Conservation (phyloP, 2,329 filamentous ascomycete species). For the Ceratocystis harringtonii region DNA sequence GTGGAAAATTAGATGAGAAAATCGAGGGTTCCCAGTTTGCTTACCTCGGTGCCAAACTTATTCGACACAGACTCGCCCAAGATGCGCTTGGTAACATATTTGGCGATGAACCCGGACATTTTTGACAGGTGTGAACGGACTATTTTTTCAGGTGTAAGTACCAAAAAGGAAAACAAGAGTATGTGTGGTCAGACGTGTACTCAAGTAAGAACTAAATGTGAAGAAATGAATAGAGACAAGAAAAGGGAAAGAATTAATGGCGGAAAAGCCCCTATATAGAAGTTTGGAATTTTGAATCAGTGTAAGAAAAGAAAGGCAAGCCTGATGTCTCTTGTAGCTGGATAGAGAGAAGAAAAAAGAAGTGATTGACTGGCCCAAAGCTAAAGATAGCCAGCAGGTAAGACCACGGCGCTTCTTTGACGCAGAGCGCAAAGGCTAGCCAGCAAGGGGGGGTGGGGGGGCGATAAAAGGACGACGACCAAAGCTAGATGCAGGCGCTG, state of each 20-base stretch:
- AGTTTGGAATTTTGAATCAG: neutral
- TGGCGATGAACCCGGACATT: constrained; percentile 41
- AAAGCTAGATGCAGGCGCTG: neutral
- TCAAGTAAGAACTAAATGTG: neutral
- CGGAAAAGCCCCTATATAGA: neutral
- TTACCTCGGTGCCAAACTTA: constrained; percentile 42
- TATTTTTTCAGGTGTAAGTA: neutral
- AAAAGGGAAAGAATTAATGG: neutral
- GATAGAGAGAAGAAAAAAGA: too few relatives aligned
- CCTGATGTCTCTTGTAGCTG: too few relatives aligned
- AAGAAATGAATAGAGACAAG: neutral
- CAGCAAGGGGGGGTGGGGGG: neutral
- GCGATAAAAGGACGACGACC: neutral
- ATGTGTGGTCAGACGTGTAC: neutral
- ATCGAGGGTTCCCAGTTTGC: constrained; percentile 11
- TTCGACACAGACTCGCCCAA: constrained; percentile 42
- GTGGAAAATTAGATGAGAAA: too few relatives aligned
- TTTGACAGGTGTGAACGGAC: neutral
- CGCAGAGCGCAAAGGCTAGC: neutral
- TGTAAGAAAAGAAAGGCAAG: too few relatives aligned
- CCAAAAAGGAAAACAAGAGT: neutral
- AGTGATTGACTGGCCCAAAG: too few relatives aligned
- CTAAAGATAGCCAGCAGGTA: too few relatives aligned
- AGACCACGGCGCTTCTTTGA: constrained; percentile 2
- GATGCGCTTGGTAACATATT: constrained; percentile 41